Base-by-base conservation (phyloP, 2,329 filamentous ascomycete genomes). In the Botrytis deweyae region DNA sequence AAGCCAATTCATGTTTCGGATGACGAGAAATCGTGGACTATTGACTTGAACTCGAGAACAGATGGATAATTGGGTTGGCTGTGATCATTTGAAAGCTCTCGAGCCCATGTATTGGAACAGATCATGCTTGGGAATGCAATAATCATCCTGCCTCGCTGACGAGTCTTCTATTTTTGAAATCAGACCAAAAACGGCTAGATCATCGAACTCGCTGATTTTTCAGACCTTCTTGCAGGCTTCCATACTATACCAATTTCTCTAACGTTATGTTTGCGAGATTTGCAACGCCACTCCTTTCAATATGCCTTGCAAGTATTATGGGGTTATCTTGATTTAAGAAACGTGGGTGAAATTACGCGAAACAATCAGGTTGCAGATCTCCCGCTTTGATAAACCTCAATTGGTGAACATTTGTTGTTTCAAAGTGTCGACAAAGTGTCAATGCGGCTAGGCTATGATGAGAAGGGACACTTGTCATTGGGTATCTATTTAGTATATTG, bases 341-440 rank as follows among this genome's bases (percentile, higher is more conserved):
- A 67, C 62, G 18, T 65, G 6, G n/a, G 55, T 58, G 62, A 46
- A 55, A 66, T 44, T 72, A 67, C 46, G 46, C 61, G 44, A 72
- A 72, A 58, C 38, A 72, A 44, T n/a, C 58, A 52, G 58, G 44
- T 64, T 49, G 49, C 42, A 72, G 44, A 55, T 65, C 49, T 67
- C 40, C 38, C 70, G 70, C 70, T 67, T 67, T 72, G 62, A 67
- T 36, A 25, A 38, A 29, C 52, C 49, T 44, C 46, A 49, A 67
- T n/a, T 44, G 46, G 40, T 49, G 36, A 61, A 25, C 38, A 72
- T 72, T 49, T 68, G 40, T 59, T 61, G 70, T 72, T 72, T 68
- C 70, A 68, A 29, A 40, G 29, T 40, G 38, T 65, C 8, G 14
- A 66, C 25, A 18, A 12, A 42, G 61, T 65, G 55, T 65, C 61